Evolutionary conservation across 1,284 basidiomycete species (phyloP), one percentile per base, ranked within the genome.

Genomic region (Trichosporon coremiiforme): DNA sequence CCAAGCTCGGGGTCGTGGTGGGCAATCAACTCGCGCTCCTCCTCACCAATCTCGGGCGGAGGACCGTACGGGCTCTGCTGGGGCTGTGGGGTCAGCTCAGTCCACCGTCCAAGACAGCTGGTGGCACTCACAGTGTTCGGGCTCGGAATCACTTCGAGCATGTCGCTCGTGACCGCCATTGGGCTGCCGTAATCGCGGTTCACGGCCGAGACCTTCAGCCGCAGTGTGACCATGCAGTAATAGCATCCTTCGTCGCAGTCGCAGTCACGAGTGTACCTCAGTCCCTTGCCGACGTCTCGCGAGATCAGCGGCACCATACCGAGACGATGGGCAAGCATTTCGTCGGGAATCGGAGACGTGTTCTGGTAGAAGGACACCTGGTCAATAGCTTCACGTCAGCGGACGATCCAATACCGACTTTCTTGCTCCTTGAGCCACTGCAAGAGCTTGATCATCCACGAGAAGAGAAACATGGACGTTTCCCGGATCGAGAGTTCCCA

Each of bases 311-410:
- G 97, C 25, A 99, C 88, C 89, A 98, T 91, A 25, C 97, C 97
- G 29, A 99, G 86, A 60, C 97, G 89, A 83, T 99, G 97, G 0
- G 95, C 93, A 72, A 99, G 90, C 85, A 97, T 97, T 85, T 99
- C 97, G 84, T 99, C 97, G 1, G 96, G 93, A 38, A 99, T 85
- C 3, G 98, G 95, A 0, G 92, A 91, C 8, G 94, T 96, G 82
- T 99, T 99, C 69, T 89, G 88, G 73, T 91, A 87, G 75, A 99
- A 91, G 81, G 96, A 93, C 2, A 99, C 96, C 85, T 96, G 90
- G 85, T 99, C 97, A 77, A 99, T 98, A 31, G 95, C 96, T 94
- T 75, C 0, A n/a, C 31, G 57, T 62, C 8, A 62, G 57, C 31
- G 7, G n/a, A 4, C 41, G 15, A 38, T 38, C n/a, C 41, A n/a